These are phyloP conservation scores for Cicer judaicum DNA, from an alignment of 306 rosid species.

Conservation along the genomic window DNA sequence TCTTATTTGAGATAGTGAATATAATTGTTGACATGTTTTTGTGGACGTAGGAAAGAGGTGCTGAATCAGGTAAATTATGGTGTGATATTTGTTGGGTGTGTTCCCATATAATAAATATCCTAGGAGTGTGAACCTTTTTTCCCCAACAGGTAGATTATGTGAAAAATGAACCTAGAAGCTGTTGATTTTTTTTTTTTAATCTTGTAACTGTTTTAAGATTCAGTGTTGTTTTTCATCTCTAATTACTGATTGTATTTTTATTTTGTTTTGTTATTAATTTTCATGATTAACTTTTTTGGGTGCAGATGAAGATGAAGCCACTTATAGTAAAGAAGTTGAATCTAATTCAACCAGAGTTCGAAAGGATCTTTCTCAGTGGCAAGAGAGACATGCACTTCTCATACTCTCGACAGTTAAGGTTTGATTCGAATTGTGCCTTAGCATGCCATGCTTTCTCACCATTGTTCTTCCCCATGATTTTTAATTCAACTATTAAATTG, in stretches of 20 bases:
- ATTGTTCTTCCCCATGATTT: conserved; percentile 17
- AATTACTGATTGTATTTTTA: neutral
- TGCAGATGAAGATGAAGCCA: conserved; percentile 59
- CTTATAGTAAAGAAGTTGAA: conserved; percentile 44
- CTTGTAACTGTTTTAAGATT: conserved; percentile 14
- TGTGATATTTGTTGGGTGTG: too few relatives aligned
- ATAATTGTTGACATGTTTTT: too few relatives aligned
- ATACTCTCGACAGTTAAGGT: conserved; percentile 88
- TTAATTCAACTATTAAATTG: conserved; percentile 11
- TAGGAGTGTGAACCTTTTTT: too few relatives aligned
- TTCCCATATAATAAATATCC: too few relatives aligned
- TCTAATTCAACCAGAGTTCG: conserved; percentile 54
- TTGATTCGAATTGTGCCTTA: conserved; percentile 31
- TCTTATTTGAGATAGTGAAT: too few relatives aligned
- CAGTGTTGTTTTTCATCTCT: conserved; percentile 12
- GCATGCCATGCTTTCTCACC: conserved; percentile 2
- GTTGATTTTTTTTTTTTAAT: neutral
- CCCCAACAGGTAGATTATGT: too few relatives aligned
- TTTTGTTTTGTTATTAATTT: neutral
- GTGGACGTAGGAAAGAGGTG: too few relatives aligned
- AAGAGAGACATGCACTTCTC: conserved; percentile 79
- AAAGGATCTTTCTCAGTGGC: conserved; percentile 86
- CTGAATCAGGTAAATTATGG: too few relatives aligned
- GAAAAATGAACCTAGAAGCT: neutral
- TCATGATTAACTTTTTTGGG: neutral